Conservation (phyloP, 148 eudicot species). For the Diospyros lotus region DNA sequence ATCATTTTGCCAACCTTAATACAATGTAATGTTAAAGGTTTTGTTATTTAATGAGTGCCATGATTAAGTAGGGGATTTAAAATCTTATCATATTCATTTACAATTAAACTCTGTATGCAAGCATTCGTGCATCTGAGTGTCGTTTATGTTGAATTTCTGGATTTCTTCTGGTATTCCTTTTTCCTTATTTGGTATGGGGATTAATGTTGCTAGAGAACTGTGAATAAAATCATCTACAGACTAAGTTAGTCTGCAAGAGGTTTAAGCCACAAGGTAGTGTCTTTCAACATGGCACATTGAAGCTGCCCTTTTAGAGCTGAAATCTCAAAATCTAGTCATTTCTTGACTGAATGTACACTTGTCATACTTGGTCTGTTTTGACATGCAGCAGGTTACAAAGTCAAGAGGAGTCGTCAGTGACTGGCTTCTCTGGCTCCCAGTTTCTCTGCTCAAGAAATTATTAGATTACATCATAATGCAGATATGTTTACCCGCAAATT, state of each 20-base stretch:
- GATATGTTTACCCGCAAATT: constrained; percentile 54
- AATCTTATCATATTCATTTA: neutral
- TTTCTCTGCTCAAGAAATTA: constrained; percentile 64
- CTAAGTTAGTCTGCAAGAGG: neutral
- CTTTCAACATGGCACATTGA: neutral
- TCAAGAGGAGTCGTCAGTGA: constrained; percentile 93
- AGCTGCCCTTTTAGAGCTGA: neutral
- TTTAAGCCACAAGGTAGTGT: neutral
- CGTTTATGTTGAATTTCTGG: neutral
- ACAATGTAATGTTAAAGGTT: too few relatives aligned
- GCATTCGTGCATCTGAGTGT: neutral
- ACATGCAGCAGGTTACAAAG: constrained; percentile 79
- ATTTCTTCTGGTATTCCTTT: neutral
- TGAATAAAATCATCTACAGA: neutral
- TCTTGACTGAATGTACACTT: neutral
- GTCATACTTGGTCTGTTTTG: neutral
- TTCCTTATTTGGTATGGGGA: neutral
- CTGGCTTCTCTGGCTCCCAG: constrained; percentile 95
- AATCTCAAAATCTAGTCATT: neutral
- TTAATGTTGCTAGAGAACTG: neutral
- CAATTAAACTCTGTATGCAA: neutral
- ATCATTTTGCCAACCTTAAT: too few relatives aligned
- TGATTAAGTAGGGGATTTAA: neutral
- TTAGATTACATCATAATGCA: constrained; percentile 53
- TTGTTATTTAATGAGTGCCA: too few relatives aligned